phyloP scores from a whole-genome alignment of 2,329 filamentous ascomycete genomes.

The Fusarium sp. region DNA sequence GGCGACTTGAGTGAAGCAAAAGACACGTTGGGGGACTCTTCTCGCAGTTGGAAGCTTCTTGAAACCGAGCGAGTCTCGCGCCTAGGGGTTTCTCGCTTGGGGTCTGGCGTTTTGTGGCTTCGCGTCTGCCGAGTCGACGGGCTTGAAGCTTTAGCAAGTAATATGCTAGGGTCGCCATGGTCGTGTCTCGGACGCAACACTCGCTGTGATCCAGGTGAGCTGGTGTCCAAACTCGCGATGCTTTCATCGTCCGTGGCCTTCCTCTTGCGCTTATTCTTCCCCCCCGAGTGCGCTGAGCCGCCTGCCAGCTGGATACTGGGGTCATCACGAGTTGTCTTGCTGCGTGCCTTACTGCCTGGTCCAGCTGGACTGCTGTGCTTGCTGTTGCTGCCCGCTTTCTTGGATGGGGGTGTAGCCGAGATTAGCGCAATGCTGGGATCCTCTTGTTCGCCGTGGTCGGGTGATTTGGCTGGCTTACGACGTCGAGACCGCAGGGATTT shows the following conservation, averaged over 20 bases:
- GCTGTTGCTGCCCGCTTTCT: constrained; percentile 19
- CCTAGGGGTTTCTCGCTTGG: constrained; percentile 32
- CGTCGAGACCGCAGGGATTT: constrained; percentile 46
- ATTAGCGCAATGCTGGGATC: constrained; percentile 48
- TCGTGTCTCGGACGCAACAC: constrained; percentile 44
- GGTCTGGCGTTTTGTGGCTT: constrained; percentile 38
- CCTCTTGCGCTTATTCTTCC: constrained; percentile 35
- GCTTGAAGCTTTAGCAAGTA: constrained; percentile 38
- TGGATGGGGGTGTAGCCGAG: constrained; percentile 28
- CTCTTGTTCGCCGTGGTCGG: constrained; percentile 33
- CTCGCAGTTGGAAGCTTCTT: constrained; percentile 30
- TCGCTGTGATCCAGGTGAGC: constrained; percentile 38
- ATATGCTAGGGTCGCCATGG: constrained; percentile 40
- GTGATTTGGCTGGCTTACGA: constrained; percentile 39
- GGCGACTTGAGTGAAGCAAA: constrained; percentile 42
- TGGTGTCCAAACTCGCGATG: constrained; percentile 23
- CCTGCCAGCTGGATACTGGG: constrained; percentile 40
- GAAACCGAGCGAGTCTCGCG: constrained; percentile 41
- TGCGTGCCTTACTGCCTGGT: constrained; percentile 43
- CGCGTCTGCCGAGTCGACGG: constrained; percentile 38
- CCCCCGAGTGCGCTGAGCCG: constrained; percentile 29
- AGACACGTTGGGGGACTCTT: constrained; percentile 35
- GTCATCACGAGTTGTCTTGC: constrained; percentile 38
- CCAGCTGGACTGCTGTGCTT: constrained; percentile 31
- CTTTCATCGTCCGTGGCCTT: constrained; percentile 29